Base-by-base conservation (phyloP, 192 early-diverging fungal genomes). In the Linnemannia exigua region DNA sequence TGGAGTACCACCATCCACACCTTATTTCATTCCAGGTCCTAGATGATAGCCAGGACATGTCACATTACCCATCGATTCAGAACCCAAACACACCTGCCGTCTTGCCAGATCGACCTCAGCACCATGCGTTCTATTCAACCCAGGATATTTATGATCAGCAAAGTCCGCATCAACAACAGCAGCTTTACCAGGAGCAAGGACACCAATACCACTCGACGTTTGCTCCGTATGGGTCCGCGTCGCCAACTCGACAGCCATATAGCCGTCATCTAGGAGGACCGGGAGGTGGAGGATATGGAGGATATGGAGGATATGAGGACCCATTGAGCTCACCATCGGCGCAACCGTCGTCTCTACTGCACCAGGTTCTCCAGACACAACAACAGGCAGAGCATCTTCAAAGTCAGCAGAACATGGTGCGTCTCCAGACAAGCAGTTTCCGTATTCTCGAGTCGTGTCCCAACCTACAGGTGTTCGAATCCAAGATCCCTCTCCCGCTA, bases 21-120 rank as follows among this genome's bases (percentile, higher is more conserved):
- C 58, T 82, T 14, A 19, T 41, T 9, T 82, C 81, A 16, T 82
- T 82, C 70, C 70, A 82, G 47, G 14, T 82, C 14, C 28, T 82
- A 5, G 74, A 77, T 28, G 41, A 71, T 37, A 28, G 31, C 31
- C 75, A 68, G 66, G 66, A 69, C 20, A 36, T 36, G 67, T 69
- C 22, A 20, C 70, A 28, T 50, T 54, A 52, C 35, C 72, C 51
- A 51, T 52, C 72, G 47, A 52, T 50, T 16, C 58, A 63, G 58
- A 63, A 63, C 6, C 58, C 58, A 12, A 25, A 63, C 31, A 12
- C 14, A 0, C 25, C 28, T 25, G 25, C 25, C 1, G 25, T 14
- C 25, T 9, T 61, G n/a, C 25, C 58, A 63, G 3, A 33, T 9
- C 44, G 14, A n/a, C 44, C 37, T 4, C 70, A 31, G 38, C 70